Base-by-base conservation (phyloP, 1,139 yeast genomes). In the Geotrichum phurueaensis region DNA sequence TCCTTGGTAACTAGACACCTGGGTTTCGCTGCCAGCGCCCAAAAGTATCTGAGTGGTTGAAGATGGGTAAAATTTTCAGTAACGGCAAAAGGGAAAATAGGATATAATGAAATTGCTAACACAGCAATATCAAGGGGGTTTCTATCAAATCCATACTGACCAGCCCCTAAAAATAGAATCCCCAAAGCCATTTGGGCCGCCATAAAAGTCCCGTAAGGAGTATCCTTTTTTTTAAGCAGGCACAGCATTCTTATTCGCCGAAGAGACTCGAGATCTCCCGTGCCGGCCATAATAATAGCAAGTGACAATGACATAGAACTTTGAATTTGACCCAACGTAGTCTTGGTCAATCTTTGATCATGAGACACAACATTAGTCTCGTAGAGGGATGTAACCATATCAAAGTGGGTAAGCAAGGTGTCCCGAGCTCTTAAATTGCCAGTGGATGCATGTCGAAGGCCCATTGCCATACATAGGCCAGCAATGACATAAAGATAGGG, bases 21-120 rank as follows among this genome's bases (percentile, higher is more conserved):
- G 1, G 89, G 86, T 66, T 87, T 94, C 9, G 88, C 87, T 0
- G 96, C 83, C 64, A 94, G 75, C 0, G 92, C 88, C 98, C 99
- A 95, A 65, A 95, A 86, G 72, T 91, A 96, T 56, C 96, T 79
- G 54, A 92, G 76, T 1, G 96, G 97, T 71, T 91, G 97, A 60
- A 94, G 75, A 70, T 89, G 90, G 18, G 86, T 82, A 60, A 82
- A 84, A 61, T 72, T 70, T 54, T 74, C 75, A 3, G 68, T 67
- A 27, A 76, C 71, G 2, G 66, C 66, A 6, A 70, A 69, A 0
- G 95, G 89, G 65, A 84, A 85, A 5, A 87, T 79, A 0, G 97
- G 97, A 65, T 88, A 87, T 55, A 86, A 78, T 1, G 96, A 82
- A 0, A 88, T 82, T 0, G 91, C 78, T 63, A 90, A 77, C n/a